These are phyloP conservation scores for Suhomyces faveliae DNA, from an alignment of 805 yeast genomes.

Conservation along the genomic window DNA sequence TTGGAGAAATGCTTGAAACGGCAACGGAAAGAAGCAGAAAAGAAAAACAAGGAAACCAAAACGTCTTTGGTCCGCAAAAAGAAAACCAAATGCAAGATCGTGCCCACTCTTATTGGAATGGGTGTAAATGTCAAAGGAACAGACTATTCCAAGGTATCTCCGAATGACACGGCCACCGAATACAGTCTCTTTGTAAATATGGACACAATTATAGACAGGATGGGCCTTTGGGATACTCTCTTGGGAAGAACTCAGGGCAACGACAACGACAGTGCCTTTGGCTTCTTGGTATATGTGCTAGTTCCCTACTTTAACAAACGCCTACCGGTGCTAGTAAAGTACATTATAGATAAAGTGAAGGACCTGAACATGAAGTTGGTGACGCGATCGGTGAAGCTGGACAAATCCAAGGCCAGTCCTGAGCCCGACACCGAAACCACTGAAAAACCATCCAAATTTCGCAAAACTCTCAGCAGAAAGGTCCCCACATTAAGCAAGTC, in stretches of 20 bases:
- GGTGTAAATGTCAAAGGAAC: conserved; percentile 20
- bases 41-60: conserved; percentile 17
- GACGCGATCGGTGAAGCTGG: conserved; percentile 7
- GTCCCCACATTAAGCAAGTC: conserved; percentile 18
- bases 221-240: conserved; percentile 54
- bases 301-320: conserved; percentile 53
- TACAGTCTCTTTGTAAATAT: conserved; percentile 25
- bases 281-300: conserved; percentile 51
- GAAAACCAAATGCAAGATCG: conserved; percentile 23
- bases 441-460: conserved; percentile 6
- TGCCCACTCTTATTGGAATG: conserved; percentile 45
- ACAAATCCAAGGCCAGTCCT: conserved; percentile 5
- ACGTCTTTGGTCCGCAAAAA: conserved; percentile 22
- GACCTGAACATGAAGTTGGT: conserved; percentile 41
- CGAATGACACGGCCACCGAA: conserved; percentile 5
- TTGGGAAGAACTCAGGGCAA: conserved; percentile 28
- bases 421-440: conserved; percentile 1
- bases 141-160: conserved; percentile 4
- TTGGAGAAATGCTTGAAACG: conserved; percentile 24
- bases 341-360: conserved; percentile 47
- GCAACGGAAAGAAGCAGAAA: conserved; percentile 28
- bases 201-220: conserved; percentile 49
- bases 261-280: conserved; percentile 40
- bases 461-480: conserved; percentile 2
- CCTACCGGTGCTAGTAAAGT: conserved; percentile 47